A percentile compares a stretch with the other conserved stretches of the same genome.
phyloP scores from a whole-genome alignment of 495 filamentous ascomycete species.

The Xylaria scruposa region DNA sequence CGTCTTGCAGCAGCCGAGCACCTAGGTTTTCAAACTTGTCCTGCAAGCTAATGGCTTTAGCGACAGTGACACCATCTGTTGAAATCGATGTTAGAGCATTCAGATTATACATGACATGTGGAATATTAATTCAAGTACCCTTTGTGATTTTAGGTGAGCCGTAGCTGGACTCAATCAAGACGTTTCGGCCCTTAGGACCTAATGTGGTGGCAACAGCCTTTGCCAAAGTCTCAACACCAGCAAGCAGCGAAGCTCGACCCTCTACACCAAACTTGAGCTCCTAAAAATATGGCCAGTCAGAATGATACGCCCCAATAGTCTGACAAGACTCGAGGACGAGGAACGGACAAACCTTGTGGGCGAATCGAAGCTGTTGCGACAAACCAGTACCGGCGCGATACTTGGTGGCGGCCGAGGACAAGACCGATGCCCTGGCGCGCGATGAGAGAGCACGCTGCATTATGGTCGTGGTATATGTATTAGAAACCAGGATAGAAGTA shows the following conservation, averaged over 20 bases:
- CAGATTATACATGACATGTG: not conserved
- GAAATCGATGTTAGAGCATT: constrained; percentile 32
- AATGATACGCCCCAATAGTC: not conserved
- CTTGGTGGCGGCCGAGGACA: constrained; percentile 64
- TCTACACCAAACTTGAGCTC: constrained; percentile 99
- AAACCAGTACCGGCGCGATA: constrained; percentile 60
- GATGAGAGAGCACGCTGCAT: constrained; percentile 80
- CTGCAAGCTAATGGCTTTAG: constrained; percentile 88
- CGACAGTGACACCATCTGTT: constrained; percentile 92
- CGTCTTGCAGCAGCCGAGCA: constrained; percentile 94
- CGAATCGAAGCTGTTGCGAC: constrained; percentile 86
- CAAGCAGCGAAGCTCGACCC: constrained; percentile 83
- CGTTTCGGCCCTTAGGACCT: constrained; percentile 97
- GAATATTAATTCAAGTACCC: constrained; percentile 62
- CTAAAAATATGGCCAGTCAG: constrained; percentile 53
- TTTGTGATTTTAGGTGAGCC: constrained; percentile 99
- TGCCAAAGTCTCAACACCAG: constrained; percentile 95
- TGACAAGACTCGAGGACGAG: not conserved
- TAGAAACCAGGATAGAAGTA: constrained; percentile 28
- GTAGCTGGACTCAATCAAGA: constrained; percentile 96
- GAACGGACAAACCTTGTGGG: constrained; percentile 79
- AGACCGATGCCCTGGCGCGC: constrained; percentile 70
- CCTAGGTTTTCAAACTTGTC: constrained; percentile 99
- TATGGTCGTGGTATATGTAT: constrained; percentile 40
- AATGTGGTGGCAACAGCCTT: constrained; percentile 96